Conservation (phyloP, 1,284 basidiomycete species). For the Bjerkandera adusta region DNA sequence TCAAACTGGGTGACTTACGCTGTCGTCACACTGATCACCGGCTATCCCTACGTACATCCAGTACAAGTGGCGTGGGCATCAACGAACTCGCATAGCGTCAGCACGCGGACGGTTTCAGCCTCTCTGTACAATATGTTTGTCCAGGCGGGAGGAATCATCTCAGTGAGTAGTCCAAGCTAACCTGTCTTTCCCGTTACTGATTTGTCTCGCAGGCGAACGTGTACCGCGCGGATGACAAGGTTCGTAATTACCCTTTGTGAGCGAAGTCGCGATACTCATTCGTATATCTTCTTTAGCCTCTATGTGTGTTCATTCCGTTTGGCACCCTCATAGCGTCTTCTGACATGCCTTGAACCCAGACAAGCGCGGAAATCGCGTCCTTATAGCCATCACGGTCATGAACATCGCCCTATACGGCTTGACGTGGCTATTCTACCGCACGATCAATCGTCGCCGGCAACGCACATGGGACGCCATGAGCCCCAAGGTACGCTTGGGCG, state of each 20-base stretch:
- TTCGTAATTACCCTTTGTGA: conserved; percentile 10
- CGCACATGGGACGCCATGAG: conserved; percentile 52
- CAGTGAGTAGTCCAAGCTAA: conserved; percentile 33
- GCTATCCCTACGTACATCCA: conserved; percentile 45
- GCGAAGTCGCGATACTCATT: background rate
- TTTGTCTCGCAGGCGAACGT: conserved; percentile 28
- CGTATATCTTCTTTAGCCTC: conserved; percentile 30
- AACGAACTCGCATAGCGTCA: conserved; percentile 57
- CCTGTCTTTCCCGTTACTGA: background rate
- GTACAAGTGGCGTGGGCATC: conserved; percentile 62
- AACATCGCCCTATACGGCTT: conserved; percentile 48
- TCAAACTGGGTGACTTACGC: conserved; percentile 61
- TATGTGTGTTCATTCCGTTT: conserved; percentile 38
- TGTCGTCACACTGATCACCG: conserved; percentile 54
- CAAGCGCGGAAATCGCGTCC: conserved; percentile 36
- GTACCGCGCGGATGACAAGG: conserved; percentile 33
- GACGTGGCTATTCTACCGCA: conserved; percentile 54
- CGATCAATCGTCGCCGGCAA: conserved; percentile 49
- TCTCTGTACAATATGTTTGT: conserved; percentile 65
- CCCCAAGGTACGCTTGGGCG: conserved; percentile 37
- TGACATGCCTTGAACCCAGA: conserved; percentile 27
- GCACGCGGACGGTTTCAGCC: conserved; percentile 56
- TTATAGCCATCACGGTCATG: conserved; percentile 34
- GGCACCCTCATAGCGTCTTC: background rate
- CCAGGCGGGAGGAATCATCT: conserved; percentile 50